Percentiles rank a stretch among this genome's conserved stretches.
These are phyloP conservation scores for Ceratobasidium sp. DNA, from an alignment of 1,284 basidiomycete species.

Conservation along the genomic window DNA sequence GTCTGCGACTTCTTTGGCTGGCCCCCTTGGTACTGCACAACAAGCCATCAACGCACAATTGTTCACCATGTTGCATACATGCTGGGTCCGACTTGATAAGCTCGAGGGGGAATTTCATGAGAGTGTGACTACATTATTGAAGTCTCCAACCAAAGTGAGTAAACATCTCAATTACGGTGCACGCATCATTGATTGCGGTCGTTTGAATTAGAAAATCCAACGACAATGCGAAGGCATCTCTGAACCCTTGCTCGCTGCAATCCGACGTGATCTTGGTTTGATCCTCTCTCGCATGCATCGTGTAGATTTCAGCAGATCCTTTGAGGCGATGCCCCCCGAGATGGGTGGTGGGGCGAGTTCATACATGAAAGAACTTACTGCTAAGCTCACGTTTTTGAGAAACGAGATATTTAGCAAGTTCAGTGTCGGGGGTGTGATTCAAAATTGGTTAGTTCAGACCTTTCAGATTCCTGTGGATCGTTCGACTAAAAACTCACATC, in stretches of 20 bases:
- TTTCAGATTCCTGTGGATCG: conserved; percentile 4
- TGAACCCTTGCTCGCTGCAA: conserved; percentile 77
- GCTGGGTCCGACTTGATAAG: conserved; percentile 76
- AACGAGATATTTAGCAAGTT: conserved; percentile 79
- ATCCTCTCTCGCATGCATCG: conserved; percentile 87
- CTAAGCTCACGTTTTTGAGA: conserved; percentile 86
- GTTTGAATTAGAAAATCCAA: conserved; percentile 66
- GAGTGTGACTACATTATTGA: conserved; percentile 70
- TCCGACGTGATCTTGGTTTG: conserved; percentile 81
- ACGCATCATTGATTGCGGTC: background rate
- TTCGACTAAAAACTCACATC: background rate
- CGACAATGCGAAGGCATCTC: conserved; percentile 72
- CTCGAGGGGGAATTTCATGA: conserved; percentile 79
- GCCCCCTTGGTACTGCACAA: conserved; percentile 81
- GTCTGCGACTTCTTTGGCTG: conserved; percentile 78
- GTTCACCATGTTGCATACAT: conserved; percentile 83
- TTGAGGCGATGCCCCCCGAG: conserved; percentile 64
- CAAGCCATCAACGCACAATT: conserved; percentile 82
- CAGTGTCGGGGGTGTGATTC: conserved; percentile 75
- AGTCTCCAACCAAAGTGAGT: conserved; percentile 72
- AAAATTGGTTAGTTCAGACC: conserved; percentile 72
- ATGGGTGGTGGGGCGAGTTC: conserved; percentile 71
- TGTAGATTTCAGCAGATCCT: conserved; percentile 77
- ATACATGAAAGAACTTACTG: conserved; percentile 91
- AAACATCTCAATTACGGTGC: background rate